Conservation (phyloP, 1,284 basidiomycete genomes). For the Apiotrichum porosum region DNA sequence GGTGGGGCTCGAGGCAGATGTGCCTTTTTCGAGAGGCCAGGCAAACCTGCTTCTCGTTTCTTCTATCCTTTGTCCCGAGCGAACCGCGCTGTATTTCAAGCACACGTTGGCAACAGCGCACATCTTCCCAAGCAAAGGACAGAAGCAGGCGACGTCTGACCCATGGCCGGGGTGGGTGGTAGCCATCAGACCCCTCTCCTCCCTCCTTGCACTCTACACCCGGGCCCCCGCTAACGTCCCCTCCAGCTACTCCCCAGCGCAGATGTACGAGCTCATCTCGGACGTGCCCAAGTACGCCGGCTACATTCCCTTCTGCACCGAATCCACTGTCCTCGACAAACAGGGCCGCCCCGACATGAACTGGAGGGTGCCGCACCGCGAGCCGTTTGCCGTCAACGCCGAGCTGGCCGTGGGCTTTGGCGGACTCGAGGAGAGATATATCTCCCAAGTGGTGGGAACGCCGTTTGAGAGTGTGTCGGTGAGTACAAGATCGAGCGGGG, state of each 20-base stretch:
- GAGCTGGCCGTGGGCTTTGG: constrained; percentile 87
- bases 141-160: too few species aligned
- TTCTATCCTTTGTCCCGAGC: too few species aligned
- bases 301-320: constrained; percentile 86
- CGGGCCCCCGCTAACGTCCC: background rate
- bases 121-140: too few species aligned
- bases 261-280: constrained; percentile 81
- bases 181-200: background rate
- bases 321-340: constrained; percentile 61
- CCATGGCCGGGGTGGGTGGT: too few species aligned
- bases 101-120: too few species aligned
- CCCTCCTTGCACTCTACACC: too few species aligned
- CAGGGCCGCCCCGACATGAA: constrained; percentile 10
- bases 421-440: constrained; percentile 78
- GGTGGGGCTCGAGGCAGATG: background rate
- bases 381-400: constrained; percentile 62
- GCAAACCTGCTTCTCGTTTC: too few species aligned
- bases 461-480: constrained; percentile 76
- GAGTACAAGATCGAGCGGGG: constrained; percentile 44
- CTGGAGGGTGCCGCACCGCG: constrained; percentile 43
- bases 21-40: too few species aligned
- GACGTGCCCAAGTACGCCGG: constrained; percentile 78
- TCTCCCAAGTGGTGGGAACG: constrained; percentile 72
- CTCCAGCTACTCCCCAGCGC: constrained; percentile 63
- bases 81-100: too few species aligned